Conservation (phyloP, 1,284 basidiomycete species). For the Tilletia walkeri region DNA sequence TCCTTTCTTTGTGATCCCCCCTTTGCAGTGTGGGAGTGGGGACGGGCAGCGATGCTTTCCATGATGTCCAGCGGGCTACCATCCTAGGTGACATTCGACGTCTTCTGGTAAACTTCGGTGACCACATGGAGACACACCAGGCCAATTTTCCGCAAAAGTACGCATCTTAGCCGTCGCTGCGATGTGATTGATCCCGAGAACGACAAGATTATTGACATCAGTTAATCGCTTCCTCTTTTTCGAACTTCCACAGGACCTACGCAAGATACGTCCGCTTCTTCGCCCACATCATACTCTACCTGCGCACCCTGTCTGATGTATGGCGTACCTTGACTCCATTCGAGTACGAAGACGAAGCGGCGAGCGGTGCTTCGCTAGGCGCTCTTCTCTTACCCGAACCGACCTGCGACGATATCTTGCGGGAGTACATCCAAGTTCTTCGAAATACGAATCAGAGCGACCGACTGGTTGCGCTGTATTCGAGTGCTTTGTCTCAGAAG, state of each 20-base stretch:
- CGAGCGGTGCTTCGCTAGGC: background rate
- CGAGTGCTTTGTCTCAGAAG: conserved; percentile 77
- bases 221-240: background rate
- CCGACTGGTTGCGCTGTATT: conserved; percentile 88
- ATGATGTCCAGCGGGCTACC: conserved; percentile 78
- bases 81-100: conserved; percentile 71
- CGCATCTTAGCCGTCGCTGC: background rate
- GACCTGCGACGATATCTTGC: conserved; percentile 73
- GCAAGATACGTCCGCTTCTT: conserved; percentile 74
- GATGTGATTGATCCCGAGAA: no score
- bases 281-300: conserved; percentile 86
- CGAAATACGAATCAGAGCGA: conserved; percentile 69
- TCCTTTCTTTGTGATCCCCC: background rate
- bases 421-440: conserved; percentile 82
- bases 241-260: conserved; percentile 21
- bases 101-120: conserved; percentile 29
- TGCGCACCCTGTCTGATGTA: conserved; percentile 70
- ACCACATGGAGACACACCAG: background rate
- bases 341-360: background rate
- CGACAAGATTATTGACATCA: no score
- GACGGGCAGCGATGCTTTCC: conserved; percentile 72
- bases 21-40: no score
- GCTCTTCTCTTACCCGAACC: conserved; percentile 57
- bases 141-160: background rate
- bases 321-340: background rate